These are phyloP conservation scores for Tetraselmis striata DNA, from an alignment of 139 green algal genomes.

Conservation along the genomic window DNA sequence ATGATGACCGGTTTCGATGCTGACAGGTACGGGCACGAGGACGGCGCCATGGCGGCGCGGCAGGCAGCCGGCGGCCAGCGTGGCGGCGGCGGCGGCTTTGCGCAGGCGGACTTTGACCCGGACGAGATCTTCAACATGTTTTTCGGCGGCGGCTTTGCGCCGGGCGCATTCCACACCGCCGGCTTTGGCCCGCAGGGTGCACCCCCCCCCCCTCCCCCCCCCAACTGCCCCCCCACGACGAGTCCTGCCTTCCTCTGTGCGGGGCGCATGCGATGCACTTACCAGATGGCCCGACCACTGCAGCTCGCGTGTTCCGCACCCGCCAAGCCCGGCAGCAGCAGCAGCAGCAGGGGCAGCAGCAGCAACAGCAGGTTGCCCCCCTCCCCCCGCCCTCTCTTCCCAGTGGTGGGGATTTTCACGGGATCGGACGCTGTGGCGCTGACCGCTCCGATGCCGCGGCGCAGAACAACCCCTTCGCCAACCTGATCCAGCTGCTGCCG, in stretches of 20 bases:
- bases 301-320: constrained; percentile 24
- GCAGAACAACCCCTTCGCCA: neutral
- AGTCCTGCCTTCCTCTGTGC: neutral
- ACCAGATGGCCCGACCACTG: neutral
- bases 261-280: constrained; percentile 22
- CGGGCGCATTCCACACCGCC: neutral
- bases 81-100: constrained; percentile 14
- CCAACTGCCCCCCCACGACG: too few relatives aligned
- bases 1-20: too few relatives aligned
- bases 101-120: constrained; percentile 43
- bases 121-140: constrained; percentile 71
- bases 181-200: constrained; percentile 8
- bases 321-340: neutral
- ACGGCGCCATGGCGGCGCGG: neutral
- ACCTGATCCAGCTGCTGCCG: neutral
- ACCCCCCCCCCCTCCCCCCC: neutral
- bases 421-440: neutral
- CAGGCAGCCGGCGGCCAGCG: constrained; percentile 13
- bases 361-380: constrained; percentile 6
- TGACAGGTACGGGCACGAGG: neutral
- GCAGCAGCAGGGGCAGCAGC: constrained; percentile 12
- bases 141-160: constrained; percentile 38
- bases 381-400: neutral
- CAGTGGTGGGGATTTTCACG: neutral
- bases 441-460: neutral